Evolutionary conservation across 1,284 basidiomycete genomes (phyloP).

Genomic region (Sparassis latifolia): DNA sequence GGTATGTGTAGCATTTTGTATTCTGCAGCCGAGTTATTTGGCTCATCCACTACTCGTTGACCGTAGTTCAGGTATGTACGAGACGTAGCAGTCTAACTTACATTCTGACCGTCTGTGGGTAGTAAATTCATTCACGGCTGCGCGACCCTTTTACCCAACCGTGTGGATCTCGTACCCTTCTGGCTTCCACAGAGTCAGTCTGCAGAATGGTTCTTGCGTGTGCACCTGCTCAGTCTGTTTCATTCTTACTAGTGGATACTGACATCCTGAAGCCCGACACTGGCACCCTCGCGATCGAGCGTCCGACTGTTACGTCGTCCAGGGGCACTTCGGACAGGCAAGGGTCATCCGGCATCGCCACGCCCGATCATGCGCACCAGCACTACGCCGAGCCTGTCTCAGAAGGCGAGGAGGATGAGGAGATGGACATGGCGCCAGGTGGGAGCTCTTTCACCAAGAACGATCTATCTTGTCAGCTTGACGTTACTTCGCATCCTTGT

Average conservation of each 20-base stretch:
- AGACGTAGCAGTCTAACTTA: not conserved
- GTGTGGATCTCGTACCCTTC: constrained; percentile 97
- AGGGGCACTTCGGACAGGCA: constrained; percentile 33
- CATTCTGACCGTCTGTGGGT: constrained; percentile 2
- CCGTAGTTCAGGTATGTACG: constrained; percentile 7
- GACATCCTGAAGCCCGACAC: constrained; percentile 89
- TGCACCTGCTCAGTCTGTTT: constrained; percentile 5
- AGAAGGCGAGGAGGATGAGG: constrained; percentile 86
- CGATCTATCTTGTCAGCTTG: not conserved
- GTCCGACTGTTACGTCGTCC: constrained; percentile 47
- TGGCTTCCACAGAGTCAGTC: constrained; percentile 91
- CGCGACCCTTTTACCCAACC: constrained; percentile 86
- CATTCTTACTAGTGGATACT: constrained; percentile 65
- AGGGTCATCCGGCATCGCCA: constrained; percentile 42
- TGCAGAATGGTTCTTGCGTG: not conserved
- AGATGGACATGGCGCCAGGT: constrained; percentile 52
- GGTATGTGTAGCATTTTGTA: constrained; percentile 12
- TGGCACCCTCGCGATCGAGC: constrained; percentile 71
- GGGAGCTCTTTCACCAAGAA: not conserved
- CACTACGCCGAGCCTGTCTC: constrained; percentile 82
- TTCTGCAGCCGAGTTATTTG: constrained; percentile 37
- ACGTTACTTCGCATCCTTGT: not conserved
- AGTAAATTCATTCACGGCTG: constrained; percentile 99
- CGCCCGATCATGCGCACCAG: constrained; percentile 37
- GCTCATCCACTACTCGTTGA: constrained; percentile 16